These are phyloP conservation scores for Isoetes taiwanensis DNA, from an alignment of 75 land plant species.

Conservation along the genomic window DNA sequence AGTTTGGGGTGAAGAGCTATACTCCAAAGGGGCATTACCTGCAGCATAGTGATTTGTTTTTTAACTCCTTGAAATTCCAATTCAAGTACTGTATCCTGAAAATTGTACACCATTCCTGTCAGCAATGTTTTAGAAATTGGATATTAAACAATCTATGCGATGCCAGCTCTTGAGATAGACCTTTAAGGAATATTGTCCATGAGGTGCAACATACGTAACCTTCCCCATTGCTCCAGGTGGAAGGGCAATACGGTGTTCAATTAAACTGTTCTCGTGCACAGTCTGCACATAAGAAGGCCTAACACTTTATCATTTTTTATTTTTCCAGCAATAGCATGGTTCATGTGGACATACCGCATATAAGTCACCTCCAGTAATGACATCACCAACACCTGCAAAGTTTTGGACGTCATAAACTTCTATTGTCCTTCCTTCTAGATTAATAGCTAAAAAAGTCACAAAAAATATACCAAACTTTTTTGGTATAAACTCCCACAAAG, in stretches of 20 bases:
- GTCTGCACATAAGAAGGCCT: too few relatives aligned
- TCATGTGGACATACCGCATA: too few relatives aligned
- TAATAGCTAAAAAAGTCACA: not conserved
- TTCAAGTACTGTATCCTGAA: slow-evolving; percentile 91
- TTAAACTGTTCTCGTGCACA: slow-evolving; percentile 88
- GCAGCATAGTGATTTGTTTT: slow-evolving; percentile 89
- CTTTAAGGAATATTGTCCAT: slow-evolving; percentile 79
- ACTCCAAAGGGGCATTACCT: too few relatives aligned
- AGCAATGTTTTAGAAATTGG: not conserved
- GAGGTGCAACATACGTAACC: slow-evolving; percentile 73
- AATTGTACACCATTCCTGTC: not conserved
- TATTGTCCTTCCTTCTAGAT: not conserved
- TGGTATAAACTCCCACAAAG: slow-evolving; percentile 80
- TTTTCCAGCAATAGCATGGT: too few relatives aligned
- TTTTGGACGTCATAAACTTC: not conserved
- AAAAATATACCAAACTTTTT: slow-evolving; percentile 67
- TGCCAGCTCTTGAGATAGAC: slow-evolving; percentile 33
- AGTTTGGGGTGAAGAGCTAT: not conserved
- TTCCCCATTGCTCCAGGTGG: slow-evolving; percentile 99
- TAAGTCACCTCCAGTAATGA: slow-evolving; percentile 91
- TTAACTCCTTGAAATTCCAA: slow-evolving; percentile 96
- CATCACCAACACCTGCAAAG: slow-evolving; percentile 72
- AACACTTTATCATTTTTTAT: too few relatives aligned
- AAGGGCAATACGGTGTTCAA: slow-evolving; percentile 83
- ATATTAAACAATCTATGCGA: too few relatives aligned